Evolutionary conservation across 805 yeast species (phyloP), one percentile per base, ranked within the genome.

Genomic region (Ogataea haglerorum): DNA sequence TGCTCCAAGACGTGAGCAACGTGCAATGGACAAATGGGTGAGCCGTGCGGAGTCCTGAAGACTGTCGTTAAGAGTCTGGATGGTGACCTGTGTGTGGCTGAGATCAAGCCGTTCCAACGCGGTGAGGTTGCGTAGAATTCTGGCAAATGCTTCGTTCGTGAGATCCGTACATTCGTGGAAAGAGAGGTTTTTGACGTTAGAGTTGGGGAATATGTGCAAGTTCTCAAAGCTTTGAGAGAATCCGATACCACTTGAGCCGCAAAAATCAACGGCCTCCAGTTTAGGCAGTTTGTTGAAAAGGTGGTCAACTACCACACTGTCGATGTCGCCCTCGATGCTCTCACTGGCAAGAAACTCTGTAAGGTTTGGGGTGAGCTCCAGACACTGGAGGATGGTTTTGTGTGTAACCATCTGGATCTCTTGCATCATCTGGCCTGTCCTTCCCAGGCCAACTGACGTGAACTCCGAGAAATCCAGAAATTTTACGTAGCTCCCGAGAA

Each of bases 391-490:
- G 17, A 89, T 78, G 2, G 96, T 89, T 19, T 68, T 65, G 29
- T 82, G 70, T 0, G 96, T 89, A 29, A 89, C 87, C 85, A 86
- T 85, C 62, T 89, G 95, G 52, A 89, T 89, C 62, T 85, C 95
- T 61, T 78, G 82, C 64, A 85, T 90, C 95, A 89, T 89, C 51
- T 82, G 75, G 9, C 85, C 87, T 0, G 96, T 85, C 48, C 96
- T 70, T 2, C 96, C 96, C 34, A 89, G 70, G 0, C 96, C 96
- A 35, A 90, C 80, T 0, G 91, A 82, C 1, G 96, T 88, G 61
- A 89, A 83, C 51, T 85, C 91, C 54, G 85, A 85, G 54, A 89
- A 90, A 65, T 89, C 96, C 52, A 90, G 74, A 38, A 82, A 79
- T 51, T 80, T 79, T 15, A 86, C 91, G 48, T 74, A 76, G 45